Evolutionary conservation across 306 rosid species (phyloP), one percentile per base, ranked within the genome.

Genomic region (Begonia fuchsioides): DNA sequence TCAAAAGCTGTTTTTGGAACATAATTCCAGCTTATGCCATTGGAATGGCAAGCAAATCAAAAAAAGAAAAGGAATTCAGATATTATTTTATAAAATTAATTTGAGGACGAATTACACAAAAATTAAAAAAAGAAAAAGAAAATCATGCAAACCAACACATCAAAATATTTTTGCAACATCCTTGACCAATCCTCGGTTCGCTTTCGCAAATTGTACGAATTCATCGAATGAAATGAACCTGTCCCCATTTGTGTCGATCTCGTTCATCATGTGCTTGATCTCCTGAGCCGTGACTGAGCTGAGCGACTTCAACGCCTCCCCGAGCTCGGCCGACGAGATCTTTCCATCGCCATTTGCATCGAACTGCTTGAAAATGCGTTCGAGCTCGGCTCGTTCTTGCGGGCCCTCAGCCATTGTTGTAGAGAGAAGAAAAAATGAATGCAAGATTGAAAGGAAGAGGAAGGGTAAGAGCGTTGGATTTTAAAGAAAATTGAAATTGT

Each of bases 91-190:
- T 26, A 26, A 26, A 26, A 26, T 26, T 26, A 26, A 19, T 3
- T 26, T 26, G 5, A 3, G 32, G 26, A 19, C 3, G 4, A 2
- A 19, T 19, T 19, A 4, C 26, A 19, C 2, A 19, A 3, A 3
- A 26, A 5, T 44, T 56, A 19, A 64, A 50, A 9, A 18, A 18
- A 12, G 53, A 16, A 44, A 41, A 32, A 0, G 3, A 9, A 20
- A n/a, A 47, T 41, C 17, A 54, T 9, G 13, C 8, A 38, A 39
- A 16, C 15, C 40, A 8, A 10, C 14, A 11, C 13, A 7, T 76
- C 59, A 67, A 61, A 86, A 79, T 40, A 86, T 68, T 76, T 79
- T 86, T 15, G 81, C 94, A 44, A 82, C 73, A 53, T 86, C 86
- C 65, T 46, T 82, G 7, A 86, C 52, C 50, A 82, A 60, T 38